Evolutionary conservation across 73 alveolate species (phyloP).

Genomic region (Uronychia setigera): DNA sequence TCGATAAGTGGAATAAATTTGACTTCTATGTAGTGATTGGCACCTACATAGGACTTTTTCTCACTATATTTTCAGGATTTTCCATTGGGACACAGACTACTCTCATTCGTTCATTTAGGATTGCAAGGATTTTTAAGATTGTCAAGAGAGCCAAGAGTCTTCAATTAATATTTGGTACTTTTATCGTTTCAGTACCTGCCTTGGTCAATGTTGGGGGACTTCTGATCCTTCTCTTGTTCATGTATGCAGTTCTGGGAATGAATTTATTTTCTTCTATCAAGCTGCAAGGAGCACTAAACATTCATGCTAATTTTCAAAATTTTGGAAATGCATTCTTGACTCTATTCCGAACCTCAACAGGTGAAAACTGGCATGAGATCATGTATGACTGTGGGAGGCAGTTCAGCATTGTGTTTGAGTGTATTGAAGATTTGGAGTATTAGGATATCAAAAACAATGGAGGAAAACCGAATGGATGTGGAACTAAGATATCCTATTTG

Average conservation of each 20-base stretch:
- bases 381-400: too few species aligned
- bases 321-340: too few species aligned
- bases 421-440: too few species aligned
- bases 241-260: slow-evolving; percentile 59
- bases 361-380: too few species aligned
- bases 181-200: slow-evolving; percentile 50
- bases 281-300: slow-evolving; percentile 45
- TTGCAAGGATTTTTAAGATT: slow-evolving; percentile 33
- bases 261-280: slow-evolving; percentile 41
- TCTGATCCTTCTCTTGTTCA: slow-evolving; percentile 33
- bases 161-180: slow-evolving; percentile 10
- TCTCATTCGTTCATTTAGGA: slow-evolving; percentile 44
- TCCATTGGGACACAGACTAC: slow-evolving; percentile 22
- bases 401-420: too few species aligned
- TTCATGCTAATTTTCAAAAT: slow-evolving; percentile 26
- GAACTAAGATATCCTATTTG: too few species aligned
- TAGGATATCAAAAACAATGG: too few species aligned
- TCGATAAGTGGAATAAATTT: background rate
- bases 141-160: slow-evolving; percentile 25
- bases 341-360: too few species aligned
- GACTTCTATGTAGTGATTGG: background rate
- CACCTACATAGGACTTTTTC: slow-evolving; percentile 12
- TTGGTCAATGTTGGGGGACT: slow-evolving; percentile 60
- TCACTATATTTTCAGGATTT: too few species aligned
- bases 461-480: too few species aligned